Evolutionary conservation across 805 yeast species (phyloP).

Genomic region (Yarrowia sp.): DNA sequence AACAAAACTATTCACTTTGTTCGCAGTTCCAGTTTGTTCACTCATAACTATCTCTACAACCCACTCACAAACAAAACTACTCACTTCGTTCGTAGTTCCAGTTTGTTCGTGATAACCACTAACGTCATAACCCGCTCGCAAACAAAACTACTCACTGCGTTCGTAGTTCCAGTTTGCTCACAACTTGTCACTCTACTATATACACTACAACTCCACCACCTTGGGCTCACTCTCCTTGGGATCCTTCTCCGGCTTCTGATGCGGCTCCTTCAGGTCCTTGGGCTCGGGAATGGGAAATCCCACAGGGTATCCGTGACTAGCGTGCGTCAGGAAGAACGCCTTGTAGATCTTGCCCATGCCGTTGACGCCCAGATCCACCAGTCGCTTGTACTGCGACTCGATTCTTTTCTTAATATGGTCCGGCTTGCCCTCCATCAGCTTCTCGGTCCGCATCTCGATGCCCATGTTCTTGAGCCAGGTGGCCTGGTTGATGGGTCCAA

Average conservation of each 20-base stretch:
- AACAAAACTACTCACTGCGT: too few species aligned
- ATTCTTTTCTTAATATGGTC: constrained; percentile 53
- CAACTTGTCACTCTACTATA: neutral
- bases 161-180: too few species aligned
- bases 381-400: constrained; percentile 55
- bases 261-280: constrained; percentile 4
- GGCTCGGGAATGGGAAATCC: constrained; percentile 11
- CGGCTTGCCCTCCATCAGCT: constrained; percentile 45
- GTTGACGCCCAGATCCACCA: constrained; percentile 57
- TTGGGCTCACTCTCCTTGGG: neutral
- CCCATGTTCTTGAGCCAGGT: constrained; percentile 78
- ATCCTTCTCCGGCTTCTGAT: constrained; percentile 7
- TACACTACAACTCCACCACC: constrained; percentile 3
- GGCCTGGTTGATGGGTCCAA: constrained; percentile 72
- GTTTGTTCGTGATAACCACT: too few species aligned
- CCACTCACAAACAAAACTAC: too few species aligned
- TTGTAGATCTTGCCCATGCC: constrained; percentile 79
- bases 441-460: constrained; percentile 59
- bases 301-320: constrained; percentile 12
- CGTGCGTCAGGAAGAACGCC: constrained; percentile 39
- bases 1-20: too few species aligned
- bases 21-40: too few species aligned
- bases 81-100: too few species aligned
- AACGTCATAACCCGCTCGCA: too few species aligned
- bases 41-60: too few species aligned